phyloP scores from a whole-genome alignment of 2,329 filamentous ascomycete species.

The Penicillium expansum region DNA sequence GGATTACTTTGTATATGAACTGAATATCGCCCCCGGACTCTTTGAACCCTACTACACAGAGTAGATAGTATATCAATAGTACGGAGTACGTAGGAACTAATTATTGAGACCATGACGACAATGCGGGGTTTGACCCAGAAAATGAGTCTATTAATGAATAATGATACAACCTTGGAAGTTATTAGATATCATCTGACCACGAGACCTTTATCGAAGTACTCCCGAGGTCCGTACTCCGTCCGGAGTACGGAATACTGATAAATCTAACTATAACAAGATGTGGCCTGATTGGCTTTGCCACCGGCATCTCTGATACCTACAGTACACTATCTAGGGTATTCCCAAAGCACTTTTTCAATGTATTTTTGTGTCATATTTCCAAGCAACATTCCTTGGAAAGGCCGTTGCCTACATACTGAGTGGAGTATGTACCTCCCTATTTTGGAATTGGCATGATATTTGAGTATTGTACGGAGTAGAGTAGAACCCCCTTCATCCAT shows the following conservation, averaged over 20 bases:
- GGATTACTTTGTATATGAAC: not conserved
- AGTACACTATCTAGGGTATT: not conserved
- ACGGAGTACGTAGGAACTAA: not conserved
- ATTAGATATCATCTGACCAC: not conserved
- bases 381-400: no score
- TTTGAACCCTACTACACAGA: not conserved
- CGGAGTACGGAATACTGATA: not conserved
- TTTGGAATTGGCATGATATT: no score
- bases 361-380: no score
- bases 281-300: not conserved
- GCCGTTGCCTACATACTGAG: no score
- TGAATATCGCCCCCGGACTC: not conserved
- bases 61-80: not conserved
- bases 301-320: not conserved
- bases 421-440: no score
- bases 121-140: no score
- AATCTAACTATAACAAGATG: not conserved
- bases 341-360: not conserved
- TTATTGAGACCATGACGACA: not conserved
- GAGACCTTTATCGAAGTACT: not conserved
- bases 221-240: not conserved
- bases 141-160: not conserved
- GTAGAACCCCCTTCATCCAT: no score
- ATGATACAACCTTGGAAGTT: no score
- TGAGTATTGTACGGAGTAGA: no score